Evolutionary conservation across 495 filamentous ascomycete species (phyloP), one percentile per base, ranked within the genome.

Genomic region (Bacidia rubella): DNA sequence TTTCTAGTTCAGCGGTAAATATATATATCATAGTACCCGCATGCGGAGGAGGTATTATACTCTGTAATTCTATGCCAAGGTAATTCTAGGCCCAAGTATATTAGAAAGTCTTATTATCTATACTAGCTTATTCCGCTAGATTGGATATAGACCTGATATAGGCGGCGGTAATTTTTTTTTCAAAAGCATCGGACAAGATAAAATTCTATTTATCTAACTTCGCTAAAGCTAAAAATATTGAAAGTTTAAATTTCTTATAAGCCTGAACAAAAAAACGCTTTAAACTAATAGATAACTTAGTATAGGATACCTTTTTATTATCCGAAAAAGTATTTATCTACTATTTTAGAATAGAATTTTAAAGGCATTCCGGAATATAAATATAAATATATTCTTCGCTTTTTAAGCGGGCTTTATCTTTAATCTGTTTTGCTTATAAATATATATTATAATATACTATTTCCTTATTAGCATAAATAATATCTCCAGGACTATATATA

Each of bases 201-300:
- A 45, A 48, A 26, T 25, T 53, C 19, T 26, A 23, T 22, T 47
- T 26, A 22, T 24, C 23, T 11, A 19, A 19, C 50, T 42, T 21
- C 11, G 21, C 23, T 46, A 44, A 11, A 23, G 24, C 15, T 45
- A 53, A 11, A 19, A n/a, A 53, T 22, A 12, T 47, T 3, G 12
- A 17, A 19, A 53, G 42, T 26, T 46, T 53, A 53, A 27, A 32
- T 53, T 15, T 21, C 11, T 46, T 46, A 49, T 44, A 22, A 24
- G 22, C 43, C 11, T 19, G 24, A 21, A 4, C 19, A 23, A 48
- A 48, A 25, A 25, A 11, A 4, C 11, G 19, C 10, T 27, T n/a
- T 22, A 25, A 26, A 23, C 11, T 25, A 48, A 26, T 24, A 25
- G 12, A 17, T 9, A 44, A 9, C 3, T 48, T 29, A n/a, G 11